phyloP scores from a whole-genome alignment of 2,329 filamentous ascomycete genomes.

The Arthrobotrys pseudoclavata region DNA sequence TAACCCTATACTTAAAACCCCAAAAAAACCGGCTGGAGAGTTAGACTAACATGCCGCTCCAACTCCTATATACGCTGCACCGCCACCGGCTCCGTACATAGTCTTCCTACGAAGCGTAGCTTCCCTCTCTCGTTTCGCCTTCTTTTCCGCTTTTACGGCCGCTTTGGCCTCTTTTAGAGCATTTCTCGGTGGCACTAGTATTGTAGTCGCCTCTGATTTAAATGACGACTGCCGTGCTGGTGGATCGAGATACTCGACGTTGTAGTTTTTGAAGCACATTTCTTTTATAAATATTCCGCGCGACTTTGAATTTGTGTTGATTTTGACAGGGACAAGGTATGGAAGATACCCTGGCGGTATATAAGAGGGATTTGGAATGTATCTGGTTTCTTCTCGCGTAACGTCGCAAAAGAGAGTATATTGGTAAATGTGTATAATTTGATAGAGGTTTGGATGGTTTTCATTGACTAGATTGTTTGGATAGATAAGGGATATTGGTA shows the following conservation, averaged over 20 bases:
- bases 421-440: not conserved
- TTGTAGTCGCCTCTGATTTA: slow-evolving; percentile 2
- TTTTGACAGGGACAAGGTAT: too few species aligned
- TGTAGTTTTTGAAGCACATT: slow-evolving; percentile 34
- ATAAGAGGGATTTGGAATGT: not conserved
- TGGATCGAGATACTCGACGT: slow-evolving; percentile 36
- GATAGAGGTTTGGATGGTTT: too few species aligned
- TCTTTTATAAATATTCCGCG: not conserved
- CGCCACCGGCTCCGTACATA: slow-evolving; percentile 15
- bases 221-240: slow-evolving; percentile 7
- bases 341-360: not conserved
- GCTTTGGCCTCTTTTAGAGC: slow-evolving; percentile 1
- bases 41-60: too few species aligned
- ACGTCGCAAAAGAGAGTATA: not conserved
- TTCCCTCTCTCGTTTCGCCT: not conserved
- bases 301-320: too few species aligned
- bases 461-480: too few species aligned
- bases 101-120: slow-evolving; percentile 16
- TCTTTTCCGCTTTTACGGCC: slow-evolving; percentile 1
- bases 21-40: not conserved
- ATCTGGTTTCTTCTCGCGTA: not conserved
- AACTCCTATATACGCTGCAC: not conserved
- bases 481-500: not conserved
- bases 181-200: not conserved
- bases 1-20: too few species aligned